phyloP scores from a whole-genome alignment of 768 basidiomycete species.

The Sutorius australiensis region DNA sequence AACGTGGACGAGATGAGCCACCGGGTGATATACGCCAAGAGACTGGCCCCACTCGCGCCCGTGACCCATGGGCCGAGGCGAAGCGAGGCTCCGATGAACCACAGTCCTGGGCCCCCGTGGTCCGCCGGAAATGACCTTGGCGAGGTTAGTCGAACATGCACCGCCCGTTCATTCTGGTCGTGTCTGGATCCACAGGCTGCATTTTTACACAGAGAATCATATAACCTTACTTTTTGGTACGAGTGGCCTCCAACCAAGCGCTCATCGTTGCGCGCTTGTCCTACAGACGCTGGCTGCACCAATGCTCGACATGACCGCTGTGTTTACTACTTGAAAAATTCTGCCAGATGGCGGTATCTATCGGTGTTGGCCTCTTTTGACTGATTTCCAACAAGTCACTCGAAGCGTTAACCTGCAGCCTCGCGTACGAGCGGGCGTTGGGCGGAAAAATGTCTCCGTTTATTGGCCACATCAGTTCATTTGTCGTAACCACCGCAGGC shows the following conservation, averaged over 20 bases:
- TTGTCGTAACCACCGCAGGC: neutral
- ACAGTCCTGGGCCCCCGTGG: conserved; percentile 36
- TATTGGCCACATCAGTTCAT: neutral
- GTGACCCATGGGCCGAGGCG: conserved; percentile 23
- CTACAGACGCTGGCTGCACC: neutral
- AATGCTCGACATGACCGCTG: neutral
- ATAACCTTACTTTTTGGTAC: too few species aligned
- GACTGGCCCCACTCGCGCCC: neutral
- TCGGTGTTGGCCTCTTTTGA: neutral
- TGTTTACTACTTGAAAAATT: neutral
- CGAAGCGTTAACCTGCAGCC: neutral
- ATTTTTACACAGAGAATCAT: conserved; percentile 4
- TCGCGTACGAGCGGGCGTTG: neutral
- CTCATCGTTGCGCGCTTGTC: neutral
- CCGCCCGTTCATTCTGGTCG: neutral
- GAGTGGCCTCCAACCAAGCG: neutral
- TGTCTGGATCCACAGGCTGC: neutral
- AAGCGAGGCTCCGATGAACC: conserved; percentile 31
- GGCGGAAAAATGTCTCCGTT: neutral
- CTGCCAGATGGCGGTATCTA: neutral
- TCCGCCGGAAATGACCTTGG: conserved; percentile 23
- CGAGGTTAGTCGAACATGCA: neutral
- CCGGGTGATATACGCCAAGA: conserved; percentile 6
- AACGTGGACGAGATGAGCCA: neutral
- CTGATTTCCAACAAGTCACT: neutral